Percentiles rank a stretch among this genome's conserved stretches.
Evolutionary conservation across 768 basidiomycete genomes (phyloP).

Genomic region (Gloeostereum incarnatum): DNA sequence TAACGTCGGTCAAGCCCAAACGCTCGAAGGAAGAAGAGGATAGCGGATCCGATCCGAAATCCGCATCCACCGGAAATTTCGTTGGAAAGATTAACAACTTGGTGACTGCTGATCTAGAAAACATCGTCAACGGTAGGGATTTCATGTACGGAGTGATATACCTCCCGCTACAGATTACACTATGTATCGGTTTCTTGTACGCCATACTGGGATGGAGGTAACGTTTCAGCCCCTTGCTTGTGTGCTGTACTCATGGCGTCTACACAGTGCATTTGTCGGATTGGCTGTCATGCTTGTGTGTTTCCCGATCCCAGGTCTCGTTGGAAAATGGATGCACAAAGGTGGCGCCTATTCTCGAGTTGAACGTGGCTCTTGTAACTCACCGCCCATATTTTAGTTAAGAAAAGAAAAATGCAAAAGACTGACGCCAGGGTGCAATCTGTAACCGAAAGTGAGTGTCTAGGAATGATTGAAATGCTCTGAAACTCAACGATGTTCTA

Average conservation of each 20-base stretch:
- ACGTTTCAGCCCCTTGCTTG: slow-evolving; percentile 2
- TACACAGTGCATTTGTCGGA: slow-evolving; percentile 44
- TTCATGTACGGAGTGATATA: slow-evolving; percentile 24
- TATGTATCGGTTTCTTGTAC: slow-evolving; percentile 36
- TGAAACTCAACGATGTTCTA: slow-evolving; percentile 12
- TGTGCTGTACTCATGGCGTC: slow-evolving; percentile 1
- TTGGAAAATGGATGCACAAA: slow-evolving; percentile 38
- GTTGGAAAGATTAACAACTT: slow-evolving; percentile 69
- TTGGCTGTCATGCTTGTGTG: slow-evolving; percentile 40
- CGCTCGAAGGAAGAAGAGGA: slow-evolving; percentile 3
- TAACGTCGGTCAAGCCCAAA: not conserved
- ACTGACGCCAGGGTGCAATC: slow-evolving; percentile 53
- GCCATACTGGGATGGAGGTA: slow-evolving; percentile 39
- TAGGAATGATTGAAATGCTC: slow-evolving; percentile 10
- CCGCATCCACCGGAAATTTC: slow-evolving; percentile 32
- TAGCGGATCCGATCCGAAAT: slow-evolving; percentile 6
- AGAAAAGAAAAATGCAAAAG: slow-evolving; percentile 42
- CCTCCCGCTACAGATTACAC: slow-evolving; percentile 29
- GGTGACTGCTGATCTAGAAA: slow-evolving; percentile 50
- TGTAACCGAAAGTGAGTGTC: slow-evolving; percentile 46
- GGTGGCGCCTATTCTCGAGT: too few species aligned
- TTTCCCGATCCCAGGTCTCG: slow-evolving; percentile 48
- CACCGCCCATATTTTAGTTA: too few species aligned
- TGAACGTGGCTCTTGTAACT: too few species aligned
- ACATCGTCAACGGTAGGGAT: slow-evolving; percentile 24